These are phyloP conservation scores for Termitomyces sp. DNA, from an alignment of 768 basidiomycete genomes.

Conservation along the genomic window DNA sequence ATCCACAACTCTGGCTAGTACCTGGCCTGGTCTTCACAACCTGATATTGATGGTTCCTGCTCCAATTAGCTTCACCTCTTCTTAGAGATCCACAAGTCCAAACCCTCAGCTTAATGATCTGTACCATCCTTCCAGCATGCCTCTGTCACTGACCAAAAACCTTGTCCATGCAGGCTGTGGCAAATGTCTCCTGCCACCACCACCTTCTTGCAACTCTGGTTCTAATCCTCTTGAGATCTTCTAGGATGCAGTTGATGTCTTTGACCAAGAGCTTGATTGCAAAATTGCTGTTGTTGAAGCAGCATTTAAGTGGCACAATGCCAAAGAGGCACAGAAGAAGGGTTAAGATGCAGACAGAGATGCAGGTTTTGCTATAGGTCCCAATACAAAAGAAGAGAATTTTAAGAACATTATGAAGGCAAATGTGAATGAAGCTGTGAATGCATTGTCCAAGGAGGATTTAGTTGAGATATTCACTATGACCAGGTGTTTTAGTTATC, in stretches of 20 bases:
- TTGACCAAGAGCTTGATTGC: constrained; percentile 81
- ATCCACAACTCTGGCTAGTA: too few species aligned
- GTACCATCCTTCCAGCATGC: too few species aligned
- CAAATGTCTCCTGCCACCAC: too few species aligned
- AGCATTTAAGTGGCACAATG: constrained; percentile 48
- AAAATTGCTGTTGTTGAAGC: constrained; percentile 67
- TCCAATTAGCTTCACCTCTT: too few species aligned
- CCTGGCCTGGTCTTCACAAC: too few species aligned
- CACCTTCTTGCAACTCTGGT: constrained; percentile 89
- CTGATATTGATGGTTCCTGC: too few species aligned
- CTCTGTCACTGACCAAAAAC: too few species aligned
- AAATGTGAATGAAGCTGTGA: constrained; percentile 46
- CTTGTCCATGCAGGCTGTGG: too few species aligned
- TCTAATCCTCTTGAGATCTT: constrained; percentile 95
- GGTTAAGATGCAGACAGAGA: constrained; percentile 16
- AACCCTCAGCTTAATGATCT: too few species aligned
- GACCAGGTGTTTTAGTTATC: constrained; percentile 36
- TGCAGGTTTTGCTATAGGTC: constrained; percentile 34
- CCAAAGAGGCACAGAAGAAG: constrained; percentile 22
- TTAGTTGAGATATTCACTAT: constrained; percentile 53
- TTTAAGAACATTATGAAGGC: constrained; percentile 53
- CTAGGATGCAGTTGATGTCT: constrained; percentile 86
- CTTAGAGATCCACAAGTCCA: too few species aligned
- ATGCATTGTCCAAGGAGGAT: constrained; percentile 44
- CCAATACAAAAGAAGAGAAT: constrained; percentile 63